Percentiles rank a stretch among this genome's conserved stretches.
These are phyloP conservation scores for Sporothrix sp. DNA, from an alignment of 2,329 filamentous ascomycete species.

Conservation along the genomic window DNA sequence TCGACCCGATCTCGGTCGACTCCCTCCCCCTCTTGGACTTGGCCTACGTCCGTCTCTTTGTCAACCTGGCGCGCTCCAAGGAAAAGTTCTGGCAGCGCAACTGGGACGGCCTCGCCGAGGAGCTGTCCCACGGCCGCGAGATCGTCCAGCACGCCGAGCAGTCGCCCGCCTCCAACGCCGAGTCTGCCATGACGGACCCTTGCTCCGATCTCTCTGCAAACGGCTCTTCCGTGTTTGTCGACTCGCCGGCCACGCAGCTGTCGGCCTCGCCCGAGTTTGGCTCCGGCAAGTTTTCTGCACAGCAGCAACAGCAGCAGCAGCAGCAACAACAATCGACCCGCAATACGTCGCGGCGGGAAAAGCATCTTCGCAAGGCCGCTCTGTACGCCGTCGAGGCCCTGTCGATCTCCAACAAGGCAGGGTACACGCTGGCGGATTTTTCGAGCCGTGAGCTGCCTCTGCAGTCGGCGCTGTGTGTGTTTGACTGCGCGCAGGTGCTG, in stretches of 20 bases:
- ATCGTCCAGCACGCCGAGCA: constrained; percentile 63
- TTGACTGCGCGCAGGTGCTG: constrained; percentile 88
- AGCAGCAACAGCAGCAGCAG: constrained; percentile 4
- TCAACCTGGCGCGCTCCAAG: constrained; percentile 85
- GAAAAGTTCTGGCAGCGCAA: constrained; percentile 92
- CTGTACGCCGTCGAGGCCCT: constrained; percentile 91
- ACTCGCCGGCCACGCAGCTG: constrained; percentile 42
- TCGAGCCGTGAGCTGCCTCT: constrained; percentile 77
- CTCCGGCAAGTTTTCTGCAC: constrained; percentile 27
- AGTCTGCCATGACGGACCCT: constrained; percentile 33
- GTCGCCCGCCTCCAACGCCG: constrained; percentile 42
- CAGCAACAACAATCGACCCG: constrained; percentile 23
- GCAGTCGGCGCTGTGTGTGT: constrained; percentile 83
- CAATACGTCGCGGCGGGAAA: constrained; percentile 64
- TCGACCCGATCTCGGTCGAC: constrained; percentile 76
- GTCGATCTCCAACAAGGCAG: constrained; percentile 76
- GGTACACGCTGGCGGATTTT: constrained; percentile 75
- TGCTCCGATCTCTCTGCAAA: constrained; percentile 29
- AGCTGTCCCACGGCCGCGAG: constrained; percentile 69
- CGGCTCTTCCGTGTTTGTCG: constrained; percentile 37
- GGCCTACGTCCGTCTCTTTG: constrained; percentile 84
- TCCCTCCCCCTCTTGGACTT: constrained; percentile 85
- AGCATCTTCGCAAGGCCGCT: constrained; percentile 84
- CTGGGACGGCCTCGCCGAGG: constrained; percentile 83
- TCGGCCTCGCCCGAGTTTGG: constrained; percentile 41